Conservation (phyloP, 1,139 yeast species). For the Suhomyces atakaporum region DNA sequence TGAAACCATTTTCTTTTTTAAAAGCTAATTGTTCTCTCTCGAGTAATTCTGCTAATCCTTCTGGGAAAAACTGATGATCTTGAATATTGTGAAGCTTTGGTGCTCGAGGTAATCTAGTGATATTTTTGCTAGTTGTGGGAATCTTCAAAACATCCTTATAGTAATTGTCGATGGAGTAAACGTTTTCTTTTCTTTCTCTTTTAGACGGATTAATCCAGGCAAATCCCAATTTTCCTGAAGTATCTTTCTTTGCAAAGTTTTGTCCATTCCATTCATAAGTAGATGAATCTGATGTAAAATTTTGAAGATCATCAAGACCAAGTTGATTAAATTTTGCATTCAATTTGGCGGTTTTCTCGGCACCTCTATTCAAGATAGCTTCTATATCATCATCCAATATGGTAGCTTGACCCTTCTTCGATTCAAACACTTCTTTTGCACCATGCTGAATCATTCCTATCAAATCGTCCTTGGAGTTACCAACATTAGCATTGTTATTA, state of each 20-base stretch:
- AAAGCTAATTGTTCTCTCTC: slow-evolving; percentile 71
- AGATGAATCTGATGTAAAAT: slow-evolving; percentile 62
- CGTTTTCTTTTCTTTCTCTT: slow-evolving; percentile 78
- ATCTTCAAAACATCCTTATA: slow-evolving; percentile 64
- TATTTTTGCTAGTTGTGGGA: slow-evolving; percentile 52
- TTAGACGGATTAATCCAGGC: slow-evolving; percentile 76
- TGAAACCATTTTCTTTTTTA: slow-evolving; percentile 72
- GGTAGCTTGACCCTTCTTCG: slow-evolving; percentile 17
- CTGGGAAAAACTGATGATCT: slow-evolving; percentile 74
- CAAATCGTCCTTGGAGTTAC: slow-evolving; percentile 66
- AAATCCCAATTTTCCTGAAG: slow-evolving; percentile 43
- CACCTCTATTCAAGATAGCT: slow-evolving; percentile 60
- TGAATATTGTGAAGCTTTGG: slow-evolving; percentile 69
- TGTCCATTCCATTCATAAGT: slow-evolving; percentile 89
- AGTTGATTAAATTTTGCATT: slow-evolving; percentile 64
- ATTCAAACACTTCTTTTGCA: slow-evolving; percentile 62
- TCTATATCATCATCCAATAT: slow-evolving; percentile 64
- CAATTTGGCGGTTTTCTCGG: slow-evolving; percentile 61
- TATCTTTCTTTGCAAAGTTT: slow-evolving; percentile 68
- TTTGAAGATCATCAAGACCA: slow-evolving; percentile 75
- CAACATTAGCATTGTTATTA: slow-evolving; percentile 40
- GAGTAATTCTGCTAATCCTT: slow-evolving; percentile 58
- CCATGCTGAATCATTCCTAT: slow-evolving; percentile 82
- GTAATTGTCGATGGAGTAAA: slow-evolving; percentile 75
- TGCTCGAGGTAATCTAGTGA: slow-evolving; percentile 49